Percentiles rank a stretch among this genome's conserved stretches.
Conservation (phyloP, 129 eudicot genomes). For the Calendula officinalis region DNA sequence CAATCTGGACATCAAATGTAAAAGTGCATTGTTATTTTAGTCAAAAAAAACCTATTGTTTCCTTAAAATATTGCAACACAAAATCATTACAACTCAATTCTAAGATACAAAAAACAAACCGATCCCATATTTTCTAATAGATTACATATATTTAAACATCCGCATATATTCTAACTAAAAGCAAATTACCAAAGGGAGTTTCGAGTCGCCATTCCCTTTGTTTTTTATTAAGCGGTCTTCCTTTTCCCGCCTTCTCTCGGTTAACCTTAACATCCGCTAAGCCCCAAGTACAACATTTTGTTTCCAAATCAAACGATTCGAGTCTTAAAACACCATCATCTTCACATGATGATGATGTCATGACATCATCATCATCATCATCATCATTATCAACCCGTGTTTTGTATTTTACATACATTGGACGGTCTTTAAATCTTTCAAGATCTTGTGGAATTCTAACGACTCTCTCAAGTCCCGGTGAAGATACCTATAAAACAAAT, state of each 20-base stretch:
- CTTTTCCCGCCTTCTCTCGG: conserved; percentile 89
- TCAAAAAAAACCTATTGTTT: too few relatives aligned
- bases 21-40: too few relatives aligned
- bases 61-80: too few relatives aligned
- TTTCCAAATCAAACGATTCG: conserved; percentile 57
- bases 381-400: conserved; percentile 22
- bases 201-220: conserved; percentile 76
- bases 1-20: too few relatives aligned
- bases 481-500: conserved; percentile 64
- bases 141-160: conserved; percentile 38
- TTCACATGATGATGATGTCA: conserved; percentile 36
- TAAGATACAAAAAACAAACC: neutral
- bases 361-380: too few relatives aligned
- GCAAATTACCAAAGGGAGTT: conserved; percentile 68
- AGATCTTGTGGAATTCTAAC: conserved; percentile 77
- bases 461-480: conserved; percentile 89
- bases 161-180: conserved; percentile 58
- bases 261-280: conserved; percentile 82
- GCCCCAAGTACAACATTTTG: conserved; percentile 72
- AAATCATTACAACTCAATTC: too few relatives aligned
- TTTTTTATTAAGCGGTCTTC: conserved; percentile 85
- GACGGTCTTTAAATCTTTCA: conserved; percentile 74
- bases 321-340: conserved; percentile 78
- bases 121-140: neutral
- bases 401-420: conserved; percentile 70